Evolutionary conservation across 2,329 filamentous ascomycete genomes (phyloP).

Genomic region (Aspergillus sp.): DNA sequence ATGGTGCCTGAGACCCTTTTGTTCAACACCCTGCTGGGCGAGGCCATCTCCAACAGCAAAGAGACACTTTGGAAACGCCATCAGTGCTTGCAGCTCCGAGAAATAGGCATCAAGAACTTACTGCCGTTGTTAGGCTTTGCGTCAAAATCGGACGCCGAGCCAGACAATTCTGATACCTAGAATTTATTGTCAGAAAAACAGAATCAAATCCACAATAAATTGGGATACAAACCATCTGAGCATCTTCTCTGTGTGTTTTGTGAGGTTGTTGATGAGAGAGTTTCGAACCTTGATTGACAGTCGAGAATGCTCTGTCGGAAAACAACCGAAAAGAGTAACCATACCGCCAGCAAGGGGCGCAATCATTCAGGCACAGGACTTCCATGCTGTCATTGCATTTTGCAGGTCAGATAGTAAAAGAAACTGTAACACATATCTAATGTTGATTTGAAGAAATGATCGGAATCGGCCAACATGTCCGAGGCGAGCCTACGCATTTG

Average conservation of each 20-base stretch:
- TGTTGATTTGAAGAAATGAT: no score
- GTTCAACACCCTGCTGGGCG: conserved; percentile 17
- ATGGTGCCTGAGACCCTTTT: conserved; percentile 8
- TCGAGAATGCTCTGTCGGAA: not conserved
- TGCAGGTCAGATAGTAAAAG: no score
- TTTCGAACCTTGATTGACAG: no score
- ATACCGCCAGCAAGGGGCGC: not conserved
- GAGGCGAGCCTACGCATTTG: no score
- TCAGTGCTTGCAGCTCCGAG: not conserved
- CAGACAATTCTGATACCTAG: conserved; percentile 16
- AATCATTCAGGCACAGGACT: not conserved
- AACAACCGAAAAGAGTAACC: not conserved
- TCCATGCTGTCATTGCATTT: no score
- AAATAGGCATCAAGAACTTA: not conserved
- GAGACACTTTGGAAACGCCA: conserved; percentile 4
- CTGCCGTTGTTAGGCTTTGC: conserved; percentile 16
- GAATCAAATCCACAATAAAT: no score
- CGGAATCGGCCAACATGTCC: no score
- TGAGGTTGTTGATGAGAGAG: no score
- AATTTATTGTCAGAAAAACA: not conserved
- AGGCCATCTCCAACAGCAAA: conserved; percentile 16
- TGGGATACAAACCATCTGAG: not conserved
- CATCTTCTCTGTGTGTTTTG: not conserved
- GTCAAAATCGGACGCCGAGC: conserved; percentile 14
- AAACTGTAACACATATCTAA: no score